Evolutionary conservation across 1,284 basidiomycete species (phyloP).

Genomic region (Naganishia albida): DNA sequence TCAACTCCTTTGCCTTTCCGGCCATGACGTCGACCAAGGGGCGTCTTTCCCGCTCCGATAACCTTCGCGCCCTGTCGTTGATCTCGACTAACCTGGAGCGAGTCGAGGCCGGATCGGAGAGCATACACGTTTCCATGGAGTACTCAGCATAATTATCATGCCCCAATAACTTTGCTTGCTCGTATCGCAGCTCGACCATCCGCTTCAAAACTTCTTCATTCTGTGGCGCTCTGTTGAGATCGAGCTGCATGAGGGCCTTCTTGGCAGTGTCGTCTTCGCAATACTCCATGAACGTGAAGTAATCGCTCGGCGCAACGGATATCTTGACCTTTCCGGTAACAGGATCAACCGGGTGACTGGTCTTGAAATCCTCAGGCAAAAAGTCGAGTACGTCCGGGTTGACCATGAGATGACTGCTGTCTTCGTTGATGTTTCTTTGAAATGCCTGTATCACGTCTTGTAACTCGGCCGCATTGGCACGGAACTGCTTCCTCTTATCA

Average conservation of each 20-base stretch:
- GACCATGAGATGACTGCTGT: background rate
- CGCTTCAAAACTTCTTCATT: constrained; percentile 9
- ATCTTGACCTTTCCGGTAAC: background rate
- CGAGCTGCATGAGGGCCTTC: background rate
- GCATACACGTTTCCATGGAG: constrained; percentile 11
- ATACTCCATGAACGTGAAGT: background rate
- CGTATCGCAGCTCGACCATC: constrained; percentile 4
- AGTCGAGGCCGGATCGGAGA: background rate
- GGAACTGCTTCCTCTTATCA: no score
- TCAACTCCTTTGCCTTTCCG: background rate
- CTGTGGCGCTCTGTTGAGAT: background rate
- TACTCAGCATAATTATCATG: background rate
- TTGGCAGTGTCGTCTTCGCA: background rate
- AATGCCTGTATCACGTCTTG: background rate
- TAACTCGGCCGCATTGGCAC: background rate
- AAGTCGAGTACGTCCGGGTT: background rate
- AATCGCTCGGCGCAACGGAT: background rate
- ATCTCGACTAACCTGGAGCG: background rate
- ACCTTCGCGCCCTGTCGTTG: background rate
- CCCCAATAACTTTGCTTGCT: constrained; percentile 10
- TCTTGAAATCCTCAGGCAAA: background rate
- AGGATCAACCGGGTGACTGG: background rate
- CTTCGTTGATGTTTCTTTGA: background rate
- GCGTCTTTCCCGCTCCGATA: background rate
- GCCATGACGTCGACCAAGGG: background rate